Conservation (phyloP, 768 basidiomycete species). For the Leccinum ochraceum region DNA sequence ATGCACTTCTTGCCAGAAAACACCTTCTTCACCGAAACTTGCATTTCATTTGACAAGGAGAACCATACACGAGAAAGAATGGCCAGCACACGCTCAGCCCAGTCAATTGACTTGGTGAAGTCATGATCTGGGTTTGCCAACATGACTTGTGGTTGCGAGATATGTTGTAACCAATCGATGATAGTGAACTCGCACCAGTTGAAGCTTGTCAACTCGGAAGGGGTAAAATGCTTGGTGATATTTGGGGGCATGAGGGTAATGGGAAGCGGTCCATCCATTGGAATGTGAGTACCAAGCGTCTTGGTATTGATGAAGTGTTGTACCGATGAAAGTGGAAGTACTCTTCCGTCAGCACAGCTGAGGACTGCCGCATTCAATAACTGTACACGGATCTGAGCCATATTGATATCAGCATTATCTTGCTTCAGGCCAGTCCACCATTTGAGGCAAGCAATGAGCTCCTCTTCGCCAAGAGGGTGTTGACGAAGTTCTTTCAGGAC, state of each 20-base stretch:
- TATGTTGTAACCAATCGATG: constrained; percentile 70
- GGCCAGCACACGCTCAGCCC: constrained; percentile 78
- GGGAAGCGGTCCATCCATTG: constrained; percentile 16
- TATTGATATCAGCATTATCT: constrained; percentile 36
- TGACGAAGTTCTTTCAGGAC: constrained; percentile 75
- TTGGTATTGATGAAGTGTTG: constrained; percentile 70
- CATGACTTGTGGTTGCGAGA: constrained; percentile 50
- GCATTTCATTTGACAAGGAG: constrained; percentile 50
- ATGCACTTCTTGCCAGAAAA: constrained; percentile 49
- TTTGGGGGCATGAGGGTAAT: constrained; percentile 9
- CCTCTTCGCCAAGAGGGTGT: constrained; percentile 66
- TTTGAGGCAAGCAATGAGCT: constrained; percentile 79
- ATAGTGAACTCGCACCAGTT: constrained; percentile 80
- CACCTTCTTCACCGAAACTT: constrained; percentile 42
- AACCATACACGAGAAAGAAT: constrained; percentile 75
- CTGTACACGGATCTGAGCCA: constrained; percentile 51
- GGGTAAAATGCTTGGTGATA: constrained; percentile 48
- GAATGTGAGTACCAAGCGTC: constrained; percentile 53
- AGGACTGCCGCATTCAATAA: constrained; percentile 76
- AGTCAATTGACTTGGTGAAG: constrained; percentile 61
- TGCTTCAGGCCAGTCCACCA: constrained; percentile 72
- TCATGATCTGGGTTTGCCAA: constrained; percentile 53
- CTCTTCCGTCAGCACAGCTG: constrained; percentile 45
- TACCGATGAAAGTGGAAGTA: constrained; percentile 71
- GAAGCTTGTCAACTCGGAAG: constrained; percentile 57